Conservation (phyloP, 345 rosid species). For the Excoecaria cochinchinensis region DNA sequence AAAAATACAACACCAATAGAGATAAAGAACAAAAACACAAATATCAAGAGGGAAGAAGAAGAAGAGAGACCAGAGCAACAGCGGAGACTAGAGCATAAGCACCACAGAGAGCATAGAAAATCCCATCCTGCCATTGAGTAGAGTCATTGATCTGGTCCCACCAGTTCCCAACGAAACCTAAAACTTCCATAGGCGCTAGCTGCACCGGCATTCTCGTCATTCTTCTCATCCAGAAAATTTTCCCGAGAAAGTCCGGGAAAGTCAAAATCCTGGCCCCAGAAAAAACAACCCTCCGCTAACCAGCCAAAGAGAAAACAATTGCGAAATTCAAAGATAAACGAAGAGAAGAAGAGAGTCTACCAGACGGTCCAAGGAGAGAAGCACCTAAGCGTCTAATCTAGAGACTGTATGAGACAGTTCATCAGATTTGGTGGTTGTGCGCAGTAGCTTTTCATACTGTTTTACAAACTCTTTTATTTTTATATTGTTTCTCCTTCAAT, state of each 20-base stretch:
- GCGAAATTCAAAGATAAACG: not conserved
- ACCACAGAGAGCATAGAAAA: slow-evolving; percentile 83
- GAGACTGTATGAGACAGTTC: not conserved
- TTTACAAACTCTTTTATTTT: no score
- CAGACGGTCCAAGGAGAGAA: slow-evolving; percentile 18
- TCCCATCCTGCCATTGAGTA: slow-evolving; percentile 88
- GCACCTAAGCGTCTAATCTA: slow-evolving; percentile 17
- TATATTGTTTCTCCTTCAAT: no score
- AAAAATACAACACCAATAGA: not conserved
- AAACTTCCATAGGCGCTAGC: not conserved
- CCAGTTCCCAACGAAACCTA: slow-evolving; percentile 43
- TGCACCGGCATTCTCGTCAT: slow-evolving; percentile 15
- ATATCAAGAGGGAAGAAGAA: not conserved
- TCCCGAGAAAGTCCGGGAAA: slow-evolving; percentile 5
- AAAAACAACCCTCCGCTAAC: not conserved
- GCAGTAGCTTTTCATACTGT: no score
- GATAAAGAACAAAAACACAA: not conserved
- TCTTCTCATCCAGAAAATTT: not conserved
- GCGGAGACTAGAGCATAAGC: slow-evolving; percentile 88
- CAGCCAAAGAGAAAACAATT: not conserved
- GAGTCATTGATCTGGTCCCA: slow-evolving; percentile 90
- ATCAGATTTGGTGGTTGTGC: slow-evolving; percentile 12
- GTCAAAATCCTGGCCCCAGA: slow-evolving; percentile 1
- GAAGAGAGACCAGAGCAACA: slow-evolving; percentile 62
- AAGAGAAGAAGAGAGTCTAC: not conserved